Percentiles rank a stretch among this genome's conserved stretches.
These are phyloP conservation scores for Nicotiana benthamiana DNA, from an alignment of 257 asterid genomes.

Conservation along the genomic window DNA sequence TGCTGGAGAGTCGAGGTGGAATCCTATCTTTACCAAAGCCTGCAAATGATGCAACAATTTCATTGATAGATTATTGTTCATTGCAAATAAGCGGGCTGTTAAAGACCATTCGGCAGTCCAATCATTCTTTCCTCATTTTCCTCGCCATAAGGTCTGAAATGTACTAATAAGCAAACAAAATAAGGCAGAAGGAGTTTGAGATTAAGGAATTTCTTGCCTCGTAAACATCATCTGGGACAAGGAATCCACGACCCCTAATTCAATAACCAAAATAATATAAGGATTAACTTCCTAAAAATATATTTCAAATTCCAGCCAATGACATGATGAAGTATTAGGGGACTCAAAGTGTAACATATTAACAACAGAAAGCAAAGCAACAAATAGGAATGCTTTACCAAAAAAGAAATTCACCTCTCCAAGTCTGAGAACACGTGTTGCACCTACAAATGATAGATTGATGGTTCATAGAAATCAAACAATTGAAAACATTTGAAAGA, in stretches of 20 bases:
- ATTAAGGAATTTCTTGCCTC: constrained; percentile 34
- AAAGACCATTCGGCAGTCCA: background rate
- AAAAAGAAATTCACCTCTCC: constrained; percentile 54
- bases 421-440: constrained; percentile 69
- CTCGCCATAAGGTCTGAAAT: background rate
- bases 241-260: constrained; percentile 74
- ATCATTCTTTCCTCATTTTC: background rate
- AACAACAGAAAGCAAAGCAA: background rate
- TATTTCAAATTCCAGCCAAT: constrained; percentile 4
- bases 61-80: background rate
- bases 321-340: background rate
- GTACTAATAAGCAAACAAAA: background rate
- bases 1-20: constrained; percentile 72
- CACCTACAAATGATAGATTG: constrained; percentile 40
- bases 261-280: constrained; percentile 18
- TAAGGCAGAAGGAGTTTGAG: background rate
- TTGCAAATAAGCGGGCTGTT: background rate
- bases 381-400: background rate
- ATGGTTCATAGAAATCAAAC: constrained; percentile 1
- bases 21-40: constrained; percentile 72
- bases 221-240: constrained; percentile 64
- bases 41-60: constrained; percentile 17
- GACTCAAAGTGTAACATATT: background rate
- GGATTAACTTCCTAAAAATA: background rate
- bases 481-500: background rate